Evolutionary conservation across 371 early-diverging fungal genomes (phyloP), one percentile per base, ranked within the genome.

Genomic region (Rhizopus delemar): DNA sequence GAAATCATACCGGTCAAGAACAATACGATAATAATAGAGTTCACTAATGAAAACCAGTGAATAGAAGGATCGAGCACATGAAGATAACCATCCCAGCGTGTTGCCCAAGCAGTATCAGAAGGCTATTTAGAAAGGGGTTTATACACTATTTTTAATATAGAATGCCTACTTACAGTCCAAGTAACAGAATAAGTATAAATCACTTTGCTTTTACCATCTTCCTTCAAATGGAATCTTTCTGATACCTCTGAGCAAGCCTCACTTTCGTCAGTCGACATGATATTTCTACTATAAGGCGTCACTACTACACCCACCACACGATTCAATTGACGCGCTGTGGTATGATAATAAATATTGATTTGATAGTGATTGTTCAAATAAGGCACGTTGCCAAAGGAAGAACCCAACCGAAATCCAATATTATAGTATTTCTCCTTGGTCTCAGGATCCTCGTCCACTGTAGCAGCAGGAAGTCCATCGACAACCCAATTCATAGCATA

Each of bases 31-130:
- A 67, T 46, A 32, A 53, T 56, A 6, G 67, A 67, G 29, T 67
- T 67, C 29, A 67, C 41, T 6, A 67, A 32, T 3, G 67, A 67
- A 32, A 67, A 67, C 87, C 82, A 87, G 50, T 85, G 86, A 62
- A 95, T 94, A 57, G 91, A 84, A 13, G 96, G 89, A 62, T 95
- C 93, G 9, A 82, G 74, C 8, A 89, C 86, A 52, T 89, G 78
- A 56, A 98, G 63, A 69, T 95, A 97, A 62, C 81, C 82, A 73
- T 96, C 96, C 97, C 97, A 97, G 35, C 97, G 88, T 3, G 96
- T 96, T 12, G 91, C 94, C 97, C 97, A 98, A 15, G 87, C 79
- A 29, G 82, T 89, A 6, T 66, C 66, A 1, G 90, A 87, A 35
- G 51, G 41, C 83, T 87, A 59, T 28, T 29, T 7, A 51, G 2